These are phyloP conservation scores for Ambrosia artemisiifolia DNA, from an alignment of 129 eudicot species.

Conservation along the genomic window DNA sequence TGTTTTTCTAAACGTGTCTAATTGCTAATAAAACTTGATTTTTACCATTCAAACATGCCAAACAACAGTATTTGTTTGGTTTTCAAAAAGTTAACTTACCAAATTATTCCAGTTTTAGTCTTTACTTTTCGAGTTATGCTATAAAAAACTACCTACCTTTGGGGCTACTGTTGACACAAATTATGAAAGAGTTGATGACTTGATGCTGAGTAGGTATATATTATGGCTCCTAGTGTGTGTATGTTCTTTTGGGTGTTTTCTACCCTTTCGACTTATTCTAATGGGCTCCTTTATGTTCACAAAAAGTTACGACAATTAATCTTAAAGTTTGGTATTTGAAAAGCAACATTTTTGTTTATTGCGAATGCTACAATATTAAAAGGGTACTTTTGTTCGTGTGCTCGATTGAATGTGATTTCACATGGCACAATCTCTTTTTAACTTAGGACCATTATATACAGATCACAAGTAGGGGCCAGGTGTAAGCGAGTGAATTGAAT, in stretches of 20 bases:
- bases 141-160: not conserved
- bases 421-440: not conserved
- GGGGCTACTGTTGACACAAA: not conserved
- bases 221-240: slow-evolving; percentile 26
- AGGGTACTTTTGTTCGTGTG: not conserved
- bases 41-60: too few species aligned
- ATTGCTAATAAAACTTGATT: too few species aligned
- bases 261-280: slow-evolving; percentile 11
- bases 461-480: not conserved
- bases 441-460: not conserved
- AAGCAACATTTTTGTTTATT: slow-evolving; percentile 10
- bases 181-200: not conserved
- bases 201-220: slow-evolving; percentile 23
- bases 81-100: too few species aligned
- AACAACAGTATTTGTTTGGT: too few species aligned
- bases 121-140: not conserved
- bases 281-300: slow-evolving; percentile 12
- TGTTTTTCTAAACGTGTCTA: too few species aligned
- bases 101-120: too few species aligned
- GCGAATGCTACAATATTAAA: not conserved
- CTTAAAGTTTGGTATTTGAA: slow-evolving; percentile 8
- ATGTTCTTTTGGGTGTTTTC: slow-evolving; percentile 13
- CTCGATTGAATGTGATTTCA: not conserved
- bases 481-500: not conserved
- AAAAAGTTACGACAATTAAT: slow-evolving; percentile 7